Evolutionary conservation across 1,284 basidiomycete species (phyloP).

Genomic region (Pyrrhoderma noxium): DNA sequence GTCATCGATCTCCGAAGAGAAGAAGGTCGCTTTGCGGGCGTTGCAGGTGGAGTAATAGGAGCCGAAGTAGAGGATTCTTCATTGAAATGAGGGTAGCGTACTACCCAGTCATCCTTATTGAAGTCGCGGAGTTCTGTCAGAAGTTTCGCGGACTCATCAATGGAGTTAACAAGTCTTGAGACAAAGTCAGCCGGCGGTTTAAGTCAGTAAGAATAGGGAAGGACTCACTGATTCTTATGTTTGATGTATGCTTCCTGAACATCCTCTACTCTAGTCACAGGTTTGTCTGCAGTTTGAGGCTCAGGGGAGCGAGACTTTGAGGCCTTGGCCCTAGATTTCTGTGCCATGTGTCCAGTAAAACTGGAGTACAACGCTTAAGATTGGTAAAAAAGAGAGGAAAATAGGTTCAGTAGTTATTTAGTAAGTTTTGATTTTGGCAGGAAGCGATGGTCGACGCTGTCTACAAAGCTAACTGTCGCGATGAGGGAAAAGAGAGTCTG

Average conservation of each 20-base stretch:
- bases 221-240: conserved; percentile 57
- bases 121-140: conserved; percentile 71
- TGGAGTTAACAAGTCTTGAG: conserved; percentile 63
- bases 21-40: conserved; percentile 30
- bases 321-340: not conserved
- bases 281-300: conserved; percentile 37
- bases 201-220: not conserved
- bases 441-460: too few relatives aligned
- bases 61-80: conserved; percentile 28
- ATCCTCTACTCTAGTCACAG: conserved; percentile 39
- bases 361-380: too few relatives aligned
- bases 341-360: too few relatives aligned
- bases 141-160: conserved; percentile 66
- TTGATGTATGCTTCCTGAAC: conserved; percentile 68
- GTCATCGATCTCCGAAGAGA: conserved; percentile 61
- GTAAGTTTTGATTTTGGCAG: too few relatives aligned
- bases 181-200: conserved; percentile 13
- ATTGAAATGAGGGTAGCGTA: conserved; percentile 74
- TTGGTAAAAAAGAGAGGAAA: too few relatives aligned
- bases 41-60: conserved; percentile 20
- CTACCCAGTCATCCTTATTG: conserved; percentile 81
- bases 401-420: too few relatives aligned
- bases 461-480: too few relatives aligned
- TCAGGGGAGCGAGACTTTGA: conserved; percentile 21
- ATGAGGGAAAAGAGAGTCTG: too few relatives aligned